Conservation (phyloP, 306 rosid species). For the Betula pendula region DNA sequence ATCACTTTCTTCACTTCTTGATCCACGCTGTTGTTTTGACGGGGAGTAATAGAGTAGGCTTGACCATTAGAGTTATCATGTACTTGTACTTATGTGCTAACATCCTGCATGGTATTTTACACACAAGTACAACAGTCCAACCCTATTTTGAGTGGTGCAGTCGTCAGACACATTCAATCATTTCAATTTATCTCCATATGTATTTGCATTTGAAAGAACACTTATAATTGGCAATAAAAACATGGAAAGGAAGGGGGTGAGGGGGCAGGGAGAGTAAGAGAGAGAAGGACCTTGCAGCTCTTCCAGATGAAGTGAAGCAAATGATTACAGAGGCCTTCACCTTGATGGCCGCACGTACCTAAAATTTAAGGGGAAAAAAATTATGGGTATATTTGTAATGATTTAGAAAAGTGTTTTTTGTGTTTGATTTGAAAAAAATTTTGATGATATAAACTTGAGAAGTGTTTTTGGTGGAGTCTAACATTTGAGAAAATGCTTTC, state of each 20-base stretch:
- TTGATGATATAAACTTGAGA: too few species aligned
- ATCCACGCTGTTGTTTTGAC: not conserved
- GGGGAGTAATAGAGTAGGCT: not conserved
- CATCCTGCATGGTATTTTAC: not conserved
- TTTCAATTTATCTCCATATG: not conserved
- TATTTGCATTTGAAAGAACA: not conserved
- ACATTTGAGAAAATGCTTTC: too few species aligned
- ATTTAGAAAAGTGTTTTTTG: too few species aligned
- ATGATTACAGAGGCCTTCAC: slow-evolving; percentile 94
- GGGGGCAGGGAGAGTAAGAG: not conserved
- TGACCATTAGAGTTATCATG: not conserved
- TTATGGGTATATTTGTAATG: too few species aligned
- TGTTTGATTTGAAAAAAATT: too few species aligned
- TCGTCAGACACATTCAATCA: not conserved
- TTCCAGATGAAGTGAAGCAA: slow-evolving; percentile 97
- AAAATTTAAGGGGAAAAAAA: not conserved
- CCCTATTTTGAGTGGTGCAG: not conserved
- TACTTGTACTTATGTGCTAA: not conserved
- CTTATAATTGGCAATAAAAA: not conserved
- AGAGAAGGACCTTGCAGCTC: slow-evolving; percentile 81
- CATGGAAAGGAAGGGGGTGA: not conserved
- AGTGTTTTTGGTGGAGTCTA: too few species aligned
- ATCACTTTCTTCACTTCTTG: not conserved
- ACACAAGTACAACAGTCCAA: not conserved
- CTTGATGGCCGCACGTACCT: slow-evolving; percentile 99